phyloP scores from a whole-genome alignment of 75 land plant genomes.

The Pseudotsuga menziesii region DNA sequence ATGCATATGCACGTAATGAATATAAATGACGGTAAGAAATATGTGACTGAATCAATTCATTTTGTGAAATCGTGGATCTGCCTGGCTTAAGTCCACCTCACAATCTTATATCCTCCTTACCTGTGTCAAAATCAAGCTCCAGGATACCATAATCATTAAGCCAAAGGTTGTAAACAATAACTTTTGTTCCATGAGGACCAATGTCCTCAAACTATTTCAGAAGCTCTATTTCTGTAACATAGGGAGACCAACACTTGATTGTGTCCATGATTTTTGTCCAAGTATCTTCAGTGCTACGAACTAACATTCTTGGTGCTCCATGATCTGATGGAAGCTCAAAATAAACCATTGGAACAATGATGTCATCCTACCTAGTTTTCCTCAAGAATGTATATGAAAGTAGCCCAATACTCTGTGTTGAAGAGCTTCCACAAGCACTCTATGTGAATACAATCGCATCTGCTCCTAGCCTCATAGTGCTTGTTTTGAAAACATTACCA shows the following conservation, averaged over 20 bases:
- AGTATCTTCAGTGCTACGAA: conserved; percentile 45
- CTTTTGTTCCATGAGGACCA: conserved; percentile 78
- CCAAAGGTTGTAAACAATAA: conserved; percentile 81
- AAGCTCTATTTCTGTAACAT: conserved; percentile 54
- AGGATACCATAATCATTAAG: conserved; percentile 75
- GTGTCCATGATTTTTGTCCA: conserved; percentile 65
- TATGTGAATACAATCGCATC: conserved; percentile 96
- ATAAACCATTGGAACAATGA: too few species aligned
- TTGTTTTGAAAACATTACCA: conserved; percentile 96
- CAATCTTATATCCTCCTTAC: too few species aligned
- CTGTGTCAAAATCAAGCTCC: too few species aligned
- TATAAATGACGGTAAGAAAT: too few species aligned
- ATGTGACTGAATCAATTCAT: too few species aligned
- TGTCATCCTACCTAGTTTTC: too few species aligned
- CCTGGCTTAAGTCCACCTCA: too few species aligned
- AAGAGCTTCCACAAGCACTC: conserved; percentile 27
- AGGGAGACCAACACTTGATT: conserved; percentile 83
- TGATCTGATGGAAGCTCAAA: too few species aligned
- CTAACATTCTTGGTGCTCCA: too few species aligned
- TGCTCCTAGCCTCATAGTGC: conserved; percentile 98
- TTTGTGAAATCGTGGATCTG: too few species aligned
- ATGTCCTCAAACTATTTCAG: conserved; percentile 58
- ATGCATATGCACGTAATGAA: too few species aligned
- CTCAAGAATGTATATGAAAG: conserved; percentile 86
- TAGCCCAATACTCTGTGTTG: conserved; percentile 85